These are phyloP conservation scores for Agrocybe praecox DNA, from an alignment of 768 basidiomycete species.

Conservation along the genomic window DNA sequence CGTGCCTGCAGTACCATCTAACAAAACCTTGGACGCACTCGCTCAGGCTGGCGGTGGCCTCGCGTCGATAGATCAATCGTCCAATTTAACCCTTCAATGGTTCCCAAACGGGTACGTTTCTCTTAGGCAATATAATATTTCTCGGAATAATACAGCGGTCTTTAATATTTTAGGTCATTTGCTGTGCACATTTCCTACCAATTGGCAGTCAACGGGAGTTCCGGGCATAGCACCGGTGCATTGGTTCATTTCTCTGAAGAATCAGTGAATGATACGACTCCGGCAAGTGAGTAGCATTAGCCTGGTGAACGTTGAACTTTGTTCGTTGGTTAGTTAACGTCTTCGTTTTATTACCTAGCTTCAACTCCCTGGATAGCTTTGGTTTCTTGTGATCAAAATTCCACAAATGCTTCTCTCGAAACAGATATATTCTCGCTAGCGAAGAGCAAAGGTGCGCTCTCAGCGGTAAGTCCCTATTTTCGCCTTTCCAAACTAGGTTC, in stretches of 20 bases:
- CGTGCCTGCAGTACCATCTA: neutral
- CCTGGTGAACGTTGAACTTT: no score
- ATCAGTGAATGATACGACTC: neutral
- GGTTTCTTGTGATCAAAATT: constrained; percentile 7
- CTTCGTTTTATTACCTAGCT: neutral
- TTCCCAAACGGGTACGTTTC: neutral
- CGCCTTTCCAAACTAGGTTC: neutral
- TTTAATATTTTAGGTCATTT: neutral
- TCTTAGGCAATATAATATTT: neutral
- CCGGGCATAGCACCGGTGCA: neutral
- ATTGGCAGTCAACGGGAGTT: neutral
- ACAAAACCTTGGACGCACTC: neutral
- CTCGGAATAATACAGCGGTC: neutral
- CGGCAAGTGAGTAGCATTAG: neutral
- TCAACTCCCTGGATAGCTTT: constrained; percentile 5
- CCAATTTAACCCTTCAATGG: neutral
- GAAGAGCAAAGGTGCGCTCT: constrained; percentile 4
- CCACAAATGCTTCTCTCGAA: neutral
- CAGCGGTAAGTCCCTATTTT: neutral
- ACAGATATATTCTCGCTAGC: constrained; percentile 6
- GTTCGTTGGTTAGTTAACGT: neutral
- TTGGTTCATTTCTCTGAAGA: constrained; percentile 9
- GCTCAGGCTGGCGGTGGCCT: neutral
- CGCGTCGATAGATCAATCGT: neutral
- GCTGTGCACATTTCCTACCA: neutral